Evolutionary conservation across 2,329 filamentous ascomycete species (phyloP).

Genomic region (Cryphonectria radicalis): DNA sequence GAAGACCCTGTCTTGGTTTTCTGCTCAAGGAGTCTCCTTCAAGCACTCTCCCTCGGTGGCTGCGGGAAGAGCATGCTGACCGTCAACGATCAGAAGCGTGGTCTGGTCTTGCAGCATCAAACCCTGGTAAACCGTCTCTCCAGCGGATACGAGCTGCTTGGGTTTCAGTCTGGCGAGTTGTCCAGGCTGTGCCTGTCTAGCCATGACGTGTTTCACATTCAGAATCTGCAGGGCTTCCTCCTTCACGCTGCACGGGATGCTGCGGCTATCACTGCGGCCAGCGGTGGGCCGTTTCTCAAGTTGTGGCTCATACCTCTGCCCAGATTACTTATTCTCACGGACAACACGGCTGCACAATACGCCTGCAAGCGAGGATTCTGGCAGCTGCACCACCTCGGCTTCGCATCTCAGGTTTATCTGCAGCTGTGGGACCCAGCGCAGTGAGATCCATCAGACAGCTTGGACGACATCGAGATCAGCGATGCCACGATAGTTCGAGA

Average conservation of each 20-base stretch:
- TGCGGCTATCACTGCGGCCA: not conserved
- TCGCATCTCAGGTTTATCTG: not conserved
- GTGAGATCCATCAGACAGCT: no score
- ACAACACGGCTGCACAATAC: not conserved
- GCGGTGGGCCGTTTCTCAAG: not conserved
- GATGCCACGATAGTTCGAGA: not conserved
- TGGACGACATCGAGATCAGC: not conserved
- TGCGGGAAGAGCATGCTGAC: not conserved
- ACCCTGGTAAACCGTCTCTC: slow-evolving; percentile 5
- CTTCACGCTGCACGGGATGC: not conserved
- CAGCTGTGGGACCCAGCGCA: not conserved
- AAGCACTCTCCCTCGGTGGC: not conserved
- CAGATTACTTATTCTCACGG: not conserved
- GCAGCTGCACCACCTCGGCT: slow-evolving; percentile 5
- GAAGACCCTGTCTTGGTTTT: slow-evolving; percentile 11
- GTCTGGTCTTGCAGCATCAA: not conserved
- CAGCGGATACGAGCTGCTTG: not conserved
- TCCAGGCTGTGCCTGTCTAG: not conserved
- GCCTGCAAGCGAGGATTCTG: slow-evolving; percentile 8
- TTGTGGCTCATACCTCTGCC: slow-evolving; percentile 9
- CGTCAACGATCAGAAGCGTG: slow-evolving; percentile 3
- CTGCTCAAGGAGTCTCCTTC: slow-evolving; percentile 5
- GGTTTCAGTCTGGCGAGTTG: not conserved
- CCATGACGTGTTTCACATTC: slow-evolving; percentile 11
- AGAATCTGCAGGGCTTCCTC: slow-evolving; percentile 3